phyloP scores from a whole-genome alignment of 805 yeast species.

The Cyberlindnera euphorbiiphila region DNA sequence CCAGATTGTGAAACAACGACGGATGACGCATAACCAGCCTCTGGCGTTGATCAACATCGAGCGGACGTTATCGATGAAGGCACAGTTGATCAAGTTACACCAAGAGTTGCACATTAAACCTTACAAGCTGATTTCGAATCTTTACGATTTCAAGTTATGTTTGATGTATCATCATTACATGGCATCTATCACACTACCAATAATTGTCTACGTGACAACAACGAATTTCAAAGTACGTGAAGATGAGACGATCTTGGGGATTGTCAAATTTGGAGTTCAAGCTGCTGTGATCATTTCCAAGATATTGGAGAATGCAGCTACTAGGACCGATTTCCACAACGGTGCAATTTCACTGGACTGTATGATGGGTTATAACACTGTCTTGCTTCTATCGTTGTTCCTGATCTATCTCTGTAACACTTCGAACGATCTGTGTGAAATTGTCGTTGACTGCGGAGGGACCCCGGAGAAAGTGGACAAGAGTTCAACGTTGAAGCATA shows the following conservation, averaged over 20 bases:
- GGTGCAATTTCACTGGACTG: constrained; percentile 45
- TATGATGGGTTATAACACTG: constrained; percentile 41
- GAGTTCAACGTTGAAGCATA: constrained; percentile 19
- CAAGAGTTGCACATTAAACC: constrained; percentile 32
- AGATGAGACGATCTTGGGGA: constrained; percentile 39
- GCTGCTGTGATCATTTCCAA: constrained; percentile 39
- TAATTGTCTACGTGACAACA: constrained; percentile 36
- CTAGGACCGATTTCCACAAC: constrained; percentile 29
- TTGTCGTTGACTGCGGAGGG: constrained; percentile 6
- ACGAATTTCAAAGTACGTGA: constrained; percentile 34
- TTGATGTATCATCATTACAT: constrained; percentile 39
- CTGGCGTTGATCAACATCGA: constrained; percentile 38
- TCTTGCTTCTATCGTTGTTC: constrained; percentile 39
- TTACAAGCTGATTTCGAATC: constrained; percentile 21
- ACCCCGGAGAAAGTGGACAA: constrained; percentile 17
- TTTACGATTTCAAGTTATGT: constrained; percentile 40
- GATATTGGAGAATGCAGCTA: constrained; percentile 32
- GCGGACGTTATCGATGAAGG: constrained; percentile 35
- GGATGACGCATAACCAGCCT: constrained; percentile 36
- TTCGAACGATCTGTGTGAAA: constrained; percentile 21
- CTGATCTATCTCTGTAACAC: constrained; percentile 31
- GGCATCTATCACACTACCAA: constrained; percentile 41
- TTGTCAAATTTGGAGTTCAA: constrained; percentile 38
- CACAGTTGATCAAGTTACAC: constrained; percentile 34
- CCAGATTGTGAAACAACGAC: constrained; percentile 38